Conservation (phyloP, 805 yeast genomes). For the Kluyveromyces lactis region DNA sequence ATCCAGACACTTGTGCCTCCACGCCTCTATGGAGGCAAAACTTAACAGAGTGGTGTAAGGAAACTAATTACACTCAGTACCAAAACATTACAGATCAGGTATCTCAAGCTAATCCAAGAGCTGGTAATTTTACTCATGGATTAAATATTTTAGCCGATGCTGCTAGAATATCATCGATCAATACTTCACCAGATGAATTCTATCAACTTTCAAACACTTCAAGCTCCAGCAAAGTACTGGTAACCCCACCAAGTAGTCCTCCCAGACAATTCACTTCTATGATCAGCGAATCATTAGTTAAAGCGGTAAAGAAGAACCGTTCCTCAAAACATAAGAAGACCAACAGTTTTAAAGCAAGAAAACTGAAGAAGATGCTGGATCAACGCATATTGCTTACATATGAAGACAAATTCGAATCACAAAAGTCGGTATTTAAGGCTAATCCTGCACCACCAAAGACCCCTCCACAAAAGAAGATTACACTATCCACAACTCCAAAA, state of each 20-base stretch:
- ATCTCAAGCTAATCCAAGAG: background rate
- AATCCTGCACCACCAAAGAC: slow-evolving; percentile 1
- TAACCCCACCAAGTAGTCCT: slow-evolving; percentile 29
- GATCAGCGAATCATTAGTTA: slow-evolving; percentile 23
- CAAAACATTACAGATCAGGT: slow-evolving; percentile 17
- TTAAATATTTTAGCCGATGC: slow-evolving; percentile 11
- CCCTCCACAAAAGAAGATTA: background rate
- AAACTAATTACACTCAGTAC: slow-evolving; percentile 25
- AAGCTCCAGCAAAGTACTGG: slow-evolving; percentile 13
- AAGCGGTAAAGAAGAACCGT: slow-evolving; percentile 20
- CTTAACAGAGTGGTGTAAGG: slow-evolving; percentile 27
- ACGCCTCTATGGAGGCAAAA: slow-evolving; percentile 28
- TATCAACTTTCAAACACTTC: slow-evolving; percentile 15
- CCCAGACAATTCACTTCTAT: slow-evolving; percentile 16
- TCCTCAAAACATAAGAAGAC: slow-evolving; percentile 25
- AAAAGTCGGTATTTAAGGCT: slow-evolving; percentile 3
- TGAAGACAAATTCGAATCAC: slow-evolving; percentile 1
- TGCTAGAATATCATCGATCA: slow-evolving; percentile 16
- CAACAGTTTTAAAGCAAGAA: slow-evolving; percentile 30
- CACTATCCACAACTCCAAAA: background rate
- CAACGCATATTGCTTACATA: slow-evolving; percentile 19
- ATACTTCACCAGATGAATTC: slow-evolving; percentile 25
- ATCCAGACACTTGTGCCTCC: slow-evolving; percentile 29
- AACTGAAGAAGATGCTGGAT: slow-evolving; percentile 25
- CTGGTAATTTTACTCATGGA: slow-evolving; percentile 4